phyloP scores from a whole-genome alignment of 352 stramenopile species.

The Globisporangium apiculatum region DNA sequence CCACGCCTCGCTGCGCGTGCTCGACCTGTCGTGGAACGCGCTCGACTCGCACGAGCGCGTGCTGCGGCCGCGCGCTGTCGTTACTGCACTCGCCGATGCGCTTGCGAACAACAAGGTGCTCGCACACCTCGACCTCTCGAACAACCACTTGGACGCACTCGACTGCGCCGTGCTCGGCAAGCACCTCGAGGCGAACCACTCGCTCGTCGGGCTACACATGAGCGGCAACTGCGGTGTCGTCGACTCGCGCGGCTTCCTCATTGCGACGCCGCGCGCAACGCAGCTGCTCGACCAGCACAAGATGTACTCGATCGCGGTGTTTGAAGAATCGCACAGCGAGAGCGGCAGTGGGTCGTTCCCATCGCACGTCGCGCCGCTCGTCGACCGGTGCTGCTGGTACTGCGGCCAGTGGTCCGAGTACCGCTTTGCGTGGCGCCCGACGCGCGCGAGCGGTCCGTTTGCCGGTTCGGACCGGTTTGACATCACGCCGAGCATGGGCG shows the following conservation, averaged over 20 bases:
- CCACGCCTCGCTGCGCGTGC: slow-evolving; percentile 55
- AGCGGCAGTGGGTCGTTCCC: slow-evolving; percentile 42
- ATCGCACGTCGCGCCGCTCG: slow-evolving; percentile 35
- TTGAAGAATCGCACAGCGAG: slow-evolving; percentile 63
- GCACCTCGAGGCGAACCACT: slow-evolving; percentile 66
- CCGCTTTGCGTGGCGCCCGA: slow-evolving; percentile 59
- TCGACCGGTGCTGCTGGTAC: slow-evolving; percentile 75
- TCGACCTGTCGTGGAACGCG: slow-evolving; percentile 75
- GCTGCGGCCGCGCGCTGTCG: slow-evolving; percentile 33
- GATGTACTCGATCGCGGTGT: slow-evolving; percentile 63
- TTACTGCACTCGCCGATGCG: slow-evolving; percentile 47
- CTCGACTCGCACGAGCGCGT: slow-evolving; percentile 42
- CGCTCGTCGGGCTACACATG: slow-evolving; percentile 68
- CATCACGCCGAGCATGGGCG: slow-evolving; percentile 27
- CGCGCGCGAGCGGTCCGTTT: slow-evolving; percentile 26
- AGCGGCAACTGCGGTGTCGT: slow-evolving; percentile 64
- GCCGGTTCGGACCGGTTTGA: slow-evolving; percentile 25
- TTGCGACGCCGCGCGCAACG: slow-evolving; percentile 29
- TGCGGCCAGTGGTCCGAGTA: slow-evolving; percentile 71
- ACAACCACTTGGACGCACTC: slow-evolving; percentile 57
- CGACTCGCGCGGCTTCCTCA: slow-evolving; percentile 59
- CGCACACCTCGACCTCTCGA: slow-evolving; percentile 58
- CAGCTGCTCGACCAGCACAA: slow-evolving; percentile 69
- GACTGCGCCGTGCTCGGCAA: slow-evolving; percentile 55
- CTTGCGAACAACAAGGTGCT: slow-evolving; percentile 78